Evolutionary conservation across 805 yeast genomes (phyloP).

Genomic region (Schwanniomyces pseudopolymorphus): DNA sequence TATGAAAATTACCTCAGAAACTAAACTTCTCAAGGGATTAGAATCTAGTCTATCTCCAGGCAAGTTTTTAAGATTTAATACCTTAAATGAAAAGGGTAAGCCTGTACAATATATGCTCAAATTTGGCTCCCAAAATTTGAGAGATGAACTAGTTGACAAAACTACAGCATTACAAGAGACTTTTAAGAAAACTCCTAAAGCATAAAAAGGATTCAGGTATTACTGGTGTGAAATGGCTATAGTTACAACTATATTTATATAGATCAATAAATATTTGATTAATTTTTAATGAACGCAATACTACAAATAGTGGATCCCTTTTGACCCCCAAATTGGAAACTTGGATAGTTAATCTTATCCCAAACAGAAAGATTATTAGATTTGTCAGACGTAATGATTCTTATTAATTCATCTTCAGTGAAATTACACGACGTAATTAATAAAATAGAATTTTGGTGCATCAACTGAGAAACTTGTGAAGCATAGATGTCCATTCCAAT

Average conservation of each 20-base stretch:
- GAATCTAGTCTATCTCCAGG: conserved; percentile 83
- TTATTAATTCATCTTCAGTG: conserved; percentile 72
- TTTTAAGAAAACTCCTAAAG: conserved; percentile 2
- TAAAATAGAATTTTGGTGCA: conserved; percentile 58
- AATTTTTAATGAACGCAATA: conserved; percentile 62
- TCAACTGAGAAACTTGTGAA: conserved; percentile 51
- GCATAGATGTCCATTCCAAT: conserved; percentile 64
- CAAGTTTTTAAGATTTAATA: conserved; percentile 75
- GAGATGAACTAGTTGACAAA: conserved; percentile 56
- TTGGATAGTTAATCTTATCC: conserved; percentile 73
- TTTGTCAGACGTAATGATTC: conserved; percentile 47
- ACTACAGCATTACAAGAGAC: conserved; percentile 35
- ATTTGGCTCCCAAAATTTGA: conserved; percentile 60
- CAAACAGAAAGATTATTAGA: conserved; percentile 51
- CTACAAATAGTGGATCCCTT: conserved; percentile 88
- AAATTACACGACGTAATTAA: conserved; percentile 92
- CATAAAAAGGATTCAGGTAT: not conserved
- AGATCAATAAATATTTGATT: conserved; percentile 2
- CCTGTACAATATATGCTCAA: conserved; percentile 85
- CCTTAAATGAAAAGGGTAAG: conserved; percentile 58
- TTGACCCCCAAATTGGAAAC: conserved; percentile 85
- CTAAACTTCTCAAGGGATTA: conserved; percentile 74
- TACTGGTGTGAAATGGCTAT: conserved; percentile 2
- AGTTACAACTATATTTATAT: not conserved
- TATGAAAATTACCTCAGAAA: conserved; percentile 59